Evolutionary conservation across 768 basidiomycete species (phyloP).

Genomic region (Cyclocybe cylindracea): DNA sequence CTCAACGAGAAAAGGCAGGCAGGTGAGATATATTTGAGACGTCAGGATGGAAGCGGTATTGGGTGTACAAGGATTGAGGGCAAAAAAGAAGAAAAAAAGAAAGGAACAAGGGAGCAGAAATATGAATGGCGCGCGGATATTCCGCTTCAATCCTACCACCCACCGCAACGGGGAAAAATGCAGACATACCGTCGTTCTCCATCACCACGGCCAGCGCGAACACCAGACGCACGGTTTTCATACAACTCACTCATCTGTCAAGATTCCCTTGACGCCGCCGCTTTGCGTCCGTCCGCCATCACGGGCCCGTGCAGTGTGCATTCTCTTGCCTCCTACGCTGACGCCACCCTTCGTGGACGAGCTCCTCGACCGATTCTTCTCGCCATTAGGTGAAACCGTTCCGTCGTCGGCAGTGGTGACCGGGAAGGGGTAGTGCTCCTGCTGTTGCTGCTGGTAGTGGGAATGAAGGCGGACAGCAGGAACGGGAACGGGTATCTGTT

Average conservation of each 20-base stretch:
- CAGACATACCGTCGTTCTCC: too few species aligned
- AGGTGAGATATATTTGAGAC: too few species aligned
- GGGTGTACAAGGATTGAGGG: neutral
- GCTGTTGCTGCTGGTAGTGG: slow-evolving; percentile 17
- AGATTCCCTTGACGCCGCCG: slow-evolving; percentile 78
- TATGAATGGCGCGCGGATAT: too few species aligned
- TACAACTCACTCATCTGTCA: slow-evolving; percentile 40
- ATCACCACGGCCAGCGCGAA: too few species aligned
- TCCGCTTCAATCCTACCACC: too few species aligned
- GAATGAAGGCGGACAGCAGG: slow-evolving; percentile 42
- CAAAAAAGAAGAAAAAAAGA: neutral
- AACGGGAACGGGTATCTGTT: slow-evolving; percentile 41
- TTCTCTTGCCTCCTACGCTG: slow-evolving; percentile 33
- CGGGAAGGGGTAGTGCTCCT: slow-evolving; percentile 67
- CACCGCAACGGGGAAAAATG: too few species aligned
- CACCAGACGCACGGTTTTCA: neutral
- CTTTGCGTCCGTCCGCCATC: slow-evolving; percentile 86
- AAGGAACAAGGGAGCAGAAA: slow-evolving; percentile 1
- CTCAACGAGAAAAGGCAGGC: neutral
- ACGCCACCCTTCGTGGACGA: slow-evolving; percentile 20
- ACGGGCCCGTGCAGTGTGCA: slow-evolving; percentile 73
- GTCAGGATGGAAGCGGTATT: too few species aligned
- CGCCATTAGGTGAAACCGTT: slow-evolving; percentile 7
- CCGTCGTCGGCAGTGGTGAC: slow-evolving; percentile 42
- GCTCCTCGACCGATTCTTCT: slow-evolving; percentile 20